Evolutionary conservation across 345 rosid genomes (phyloP), one percentile per base, ranked within the genome.

Genomic region (Durio zibethinus): DNA sequence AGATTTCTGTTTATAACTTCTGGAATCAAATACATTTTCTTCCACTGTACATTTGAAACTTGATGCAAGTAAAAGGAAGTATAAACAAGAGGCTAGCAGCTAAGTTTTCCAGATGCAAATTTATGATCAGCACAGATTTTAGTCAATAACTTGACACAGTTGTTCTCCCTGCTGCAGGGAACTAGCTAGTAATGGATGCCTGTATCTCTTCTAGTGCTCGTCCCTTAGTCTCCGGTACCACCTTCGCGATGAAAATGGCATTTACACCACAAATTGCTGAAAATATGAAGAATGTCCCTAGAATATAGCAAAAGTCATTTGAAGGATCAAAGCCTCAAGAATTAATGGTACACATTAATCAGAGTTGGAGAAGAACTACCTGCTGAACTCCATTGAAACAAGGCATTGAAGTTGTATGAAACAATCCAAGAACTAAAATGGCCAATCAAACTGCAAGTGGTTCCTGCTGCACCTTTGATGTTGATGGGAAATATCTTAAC

Each of bases 161-260:
- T 21, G 14, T 10, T 10, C 27, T 56, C 15, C 9, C 11, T 21
- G 61, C 40, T 56, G 29, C 2, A 56, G 29, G 40, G 8, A 38
- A 38, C 40, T 38, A 56, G 5, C n/a, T 18, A 53, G 0, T 47
- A 63, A 53, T 21, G 5, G 43, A 65, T 35, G 25, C 50, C 38
- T 72, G 67, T 50, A 77, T 7, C 4, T 77, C 68, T 75, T 53
- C 9, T 31, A 76, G 21, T 5, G 60, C 65, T 53, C 80, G 71
- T 4, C 85, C 87, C 65, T 84, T 86, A 0, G 87, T 86, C 76
- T 84, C 89, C 0, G 85, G 89, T 16, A 86, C 85, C 33, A 80
- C 23, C 60, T 80, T 86, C 1, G 53, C 82, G 0, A 80, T 50
- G n/a, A 86, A 84, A 14, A 80, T 7, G 9, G 80, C 71, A 50